Evolutionary conservation across 805 yeast species (phyloP).

Genomic region (Starmerella stellata): DNA sequence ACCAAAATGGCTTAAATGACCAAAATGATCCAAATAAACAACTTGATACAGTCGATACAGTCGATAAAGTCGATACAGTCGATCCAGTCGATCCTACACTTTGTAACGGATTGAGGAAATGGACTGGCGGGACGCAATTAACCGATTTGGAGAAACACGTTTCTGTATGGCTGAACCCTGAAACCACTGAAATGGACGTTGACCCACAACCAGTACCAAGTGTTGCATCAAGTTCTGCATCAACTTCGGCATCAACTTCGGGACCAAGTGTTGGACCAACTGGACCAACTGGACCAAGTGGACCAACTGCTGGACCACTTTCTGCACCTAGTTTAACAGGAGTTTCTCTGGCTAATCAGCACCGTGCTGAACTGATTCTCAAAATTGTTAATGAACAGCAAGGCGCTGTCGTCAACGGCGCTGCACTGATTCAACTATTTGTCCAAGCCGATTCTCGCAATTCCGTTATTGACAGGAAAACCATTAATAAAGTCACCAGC

Average conservation of each 20-base stretch:
- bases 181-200: neutral
- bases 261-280: no score
- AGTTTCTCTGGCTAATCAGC: conserved; percentile 12
- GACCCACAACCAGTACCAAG: neutral
- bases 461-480: conserved; percentile 36
- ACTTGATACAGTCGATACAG: no score
- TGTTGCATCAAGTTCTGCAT: no score
- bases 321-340: neutral
- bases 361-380: conserved; percentile 30
- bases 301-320: neutral
- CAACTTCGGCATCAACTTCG: no score
- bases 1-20: no score
- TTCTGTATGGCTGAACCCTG: neutral
- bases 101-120: neutral
- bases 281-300: no score
- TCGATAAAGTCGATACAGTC: no score
- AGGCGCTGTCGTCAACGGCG: conserved; percentile 33
- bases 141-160: neutral
- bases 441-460: conserved; percentile 23
- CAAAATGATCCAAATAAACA: no score
- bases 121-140: neutral
- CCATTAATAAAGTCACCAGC: conserved; percentile 31
- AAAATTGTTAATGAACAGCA: conserved; percentile 27
- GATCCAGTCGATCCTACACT: neutral
- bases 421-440: conserved; percentile 26